Evolutionary conservation across 768 basidiomycete genomes (phyloP).

Genomic region (Gloeopeniophorella convolvens): DNA sequence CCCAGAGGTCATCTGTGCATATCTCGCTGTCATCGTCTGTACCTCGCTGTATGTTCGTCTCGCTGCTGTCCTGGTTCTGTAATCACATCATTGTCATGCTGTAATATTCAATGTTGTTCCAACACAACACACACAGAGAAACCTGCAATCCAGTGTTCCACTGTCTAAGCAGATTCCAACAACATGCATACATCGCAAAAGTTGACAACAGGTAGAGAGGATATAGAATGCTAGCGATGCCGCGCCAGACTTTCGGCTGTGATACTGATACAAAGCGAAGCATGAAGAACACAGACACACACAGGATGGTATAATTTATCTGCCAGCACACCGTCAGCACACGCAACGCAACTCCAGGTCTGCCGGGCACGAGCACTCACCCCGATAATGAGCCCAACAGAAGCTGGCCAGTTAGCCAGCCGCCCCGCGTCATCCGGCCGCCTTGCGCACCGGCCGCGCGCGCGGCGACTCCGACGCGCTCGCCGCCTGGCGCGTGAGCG

Average conservation of each 20-base stretch:
- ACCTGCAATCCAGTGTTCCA: not conserved
- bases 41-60: not conserved
- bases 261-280: conserved; percentile 12
- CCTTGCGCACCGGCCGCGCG: conserved; percentile 17
- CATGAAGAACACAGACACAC: not conserved
- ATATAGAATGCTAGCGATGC: not conserved
- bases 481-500: conserved; percentile 16
- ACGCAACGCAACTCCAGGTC: too few relatives aligned
- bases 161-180: not conserved
- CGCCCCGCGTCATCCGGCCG: not conserved
- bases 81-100: too few relatives aligned
- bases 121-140: too few relatives aligned
- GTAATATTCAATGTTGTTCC: not conserved
- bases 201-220: not conserved
- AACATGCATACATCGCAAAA: not conserved
- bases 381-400: conserved; percentile 5
- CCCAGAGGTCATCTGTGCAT: too few relatives aligned
- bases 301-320: conserved; percentile 14
- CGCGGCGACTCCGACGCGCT: conserved; percentile 18
- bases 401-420: too few relatives aligned
- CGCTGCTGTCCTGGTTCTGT: not conserved
- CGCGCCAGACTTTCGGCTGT: not conserved
- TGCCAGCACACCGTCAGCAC: conserved; percentile 5
- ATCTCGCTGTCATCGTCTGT: not conserved
- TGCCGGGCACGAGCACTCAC: not conserved